Evolutionary conservation across 139 green algal genomes (phyloP).

Genomic region (Nannochloris sp.): DNA sequence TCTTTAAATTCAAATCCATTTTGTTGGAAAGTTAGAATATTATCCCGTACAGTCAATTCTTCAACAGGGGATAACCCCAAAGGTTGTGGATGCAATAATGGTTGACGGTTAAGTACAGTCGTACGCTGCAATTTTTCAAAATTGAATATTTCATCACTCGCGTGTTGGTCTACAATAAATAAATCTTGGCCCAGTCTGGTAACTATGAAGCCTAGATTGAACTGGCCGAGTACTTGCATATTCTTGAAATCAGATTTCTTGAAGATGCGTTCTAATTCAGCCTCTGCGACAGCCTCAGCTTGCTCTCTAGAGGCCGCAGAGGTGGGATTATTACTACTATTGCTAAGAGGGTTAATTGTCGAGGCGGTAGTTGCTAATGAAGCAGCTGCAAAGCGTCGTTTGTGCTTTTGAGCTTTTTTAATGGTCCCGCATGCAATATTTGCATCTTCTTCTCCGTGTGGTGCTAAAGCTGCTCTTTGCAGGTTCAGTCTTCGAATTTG

Average conservation of each 20-base stretch:
- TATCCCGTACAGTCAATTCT: conserved; percentile 42
- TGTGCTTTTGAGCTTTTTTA: too few relatives aligned
- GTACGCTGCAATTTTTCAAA: conserved; percentile 71
- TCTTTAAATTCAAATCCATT: conserved; percentile 93
- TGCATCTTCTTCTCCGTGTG: background rate
- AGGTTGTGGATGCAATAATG: conserved; percentile 58
- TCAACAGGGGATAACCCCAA: conserved; percentile 53
- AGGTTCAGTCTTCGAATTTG: too few relatives aligned
- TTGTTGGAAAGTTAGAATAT: conserved; percentile 58
- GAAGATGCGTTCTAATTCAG: conserved; percentile 85
- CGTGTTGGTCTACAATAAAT: conserved; percentile 97
- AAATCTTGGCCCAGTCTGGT: conserved; percentile 65
- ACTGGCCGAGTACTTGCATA: conserved; percentile 79
- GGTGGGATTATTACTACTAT: background rate
- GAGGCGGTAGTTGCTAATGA: background rate
- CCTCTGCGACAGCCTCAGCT: conserved; percentile 2
- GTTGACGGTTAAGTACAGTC: conserved; percentile 71
- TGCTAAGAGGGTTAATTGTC: background rate
- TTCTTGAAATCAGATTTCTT: conserved; percentile 74
- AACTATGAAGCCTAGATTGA: conserved; percentile 99
- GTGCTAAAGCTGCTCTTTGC: background rate
- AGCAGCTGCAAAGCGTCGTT: background rate
- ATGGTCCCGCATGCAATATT: background rate
- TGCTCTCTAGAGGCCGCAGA: background rate
- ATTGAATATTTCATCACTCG: conserved; percentile 88